Conservation (phyloP, 805 yeast genomes). For the fission yeast (Schizosaccharomyces pombe) region DNA sequence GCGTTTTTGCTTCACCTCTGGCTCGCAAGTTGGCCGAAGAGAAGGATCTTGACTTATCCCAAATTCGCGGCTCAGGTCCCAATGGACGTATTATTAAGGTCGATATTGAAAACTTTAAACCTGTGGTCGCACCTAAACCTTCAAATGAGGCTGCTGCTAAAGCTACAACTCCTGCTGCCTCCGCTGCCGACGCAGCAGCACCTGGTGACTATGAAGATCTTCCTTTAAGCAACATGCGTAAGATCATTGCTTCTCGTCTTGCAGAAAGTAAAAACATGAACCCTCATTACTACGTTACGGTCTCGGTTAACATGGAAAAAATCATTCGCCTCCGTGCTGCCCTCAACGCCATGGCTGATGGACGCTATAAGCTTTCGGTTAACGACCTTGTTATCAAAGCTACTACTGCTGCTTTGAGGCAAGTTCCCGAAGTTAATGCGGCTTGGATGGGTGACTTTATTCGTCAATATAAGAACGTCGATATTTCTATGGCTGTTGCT, state of each 20-base stretch:
- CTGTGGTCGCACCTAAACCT: slow-evolving; percentile 14
- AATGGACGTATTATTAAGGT: slow-evolving; percentile 77
- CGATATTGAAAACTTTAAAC: slow-evolving; percentile 58
- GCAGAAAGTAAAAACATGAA: slow-evolving; percentile 62
- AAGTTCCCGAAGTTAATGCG: slow-evolving; percentile 85
- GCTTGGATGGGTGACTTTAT: slow-evolving; percentile 79
- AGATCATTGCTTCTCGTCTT: slow-evolving; percentile 74
- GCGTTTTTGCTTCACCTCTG: slow-evolving; percentile 82
- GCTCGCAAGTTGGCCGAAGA: slow-evolving; percentile 87
- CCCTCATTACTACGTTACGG: slow-evolving; percentile 82
- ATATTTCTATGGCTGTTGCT: slow-evolving; percentile 94
- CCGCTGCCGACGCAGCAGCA: slow-evolving; percentile 20
- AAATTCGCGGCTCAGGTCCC: slow-evolving; percentile 82
- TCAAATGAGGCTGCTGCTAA: slow-evolving; percentile 12
- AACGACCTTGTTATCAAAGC: slow-evolving; percentile 91
- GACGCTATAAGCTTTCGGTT: slow-evolving; percentile 72
- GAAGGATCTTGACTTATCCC: slow-evolving; percentile 67
- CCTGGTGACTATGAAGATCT: slow-evolving; percentile 49
- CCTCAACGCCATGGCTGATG: slow-evolving; percentile 63
- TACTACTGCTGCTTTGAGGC: slow-evolving; percentile 63
- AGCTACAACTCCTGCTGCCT: slow-evolving; percentile 14
- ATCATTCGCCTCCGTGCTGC: slow-evolving; percentile 78
- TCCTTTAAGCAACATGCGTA: slow-evolving; percentile 80
- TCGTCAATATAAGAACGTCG: slow-evolving; percentile 77
- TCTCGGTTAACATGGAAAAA: slow-evolving; percentile 68